phyloP scores from a whole-genome alignment of 768 basidiomycete genomes.

The Xerocomellus chrysenteron region DNA sequence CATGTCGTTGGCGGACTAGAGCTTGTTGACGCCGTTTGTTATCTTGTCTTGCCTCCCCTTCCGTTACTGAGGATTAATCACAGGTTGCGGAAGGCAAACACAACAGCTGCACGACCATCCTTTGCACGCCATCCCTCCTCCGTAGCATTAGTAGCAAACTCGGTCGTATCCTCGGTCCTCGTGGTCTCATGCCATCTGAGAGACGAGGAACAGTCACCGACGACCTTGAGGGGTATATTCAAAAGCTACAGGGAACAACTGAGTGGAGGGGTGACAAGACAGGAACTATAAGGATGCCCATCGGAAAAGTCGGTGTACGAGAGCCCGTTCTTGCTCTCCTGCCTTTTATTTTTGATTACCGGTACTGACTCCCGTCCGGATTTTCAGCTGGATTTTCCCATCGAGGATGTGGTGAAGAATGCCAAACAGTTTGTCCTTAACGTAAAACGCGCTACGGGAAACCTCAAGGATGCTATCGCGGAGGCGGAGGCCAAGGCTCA shows the following conservation, averaged over 20 bases:
- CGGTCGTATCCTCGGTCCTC: conserved; percentile 78
- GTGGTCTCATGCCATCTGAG: conserved; percentile 94
- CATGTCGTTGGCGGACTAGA: conserved; percentile 90
- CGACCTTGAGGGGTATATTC: conserved; percentile 80
- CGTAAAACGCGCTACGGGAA: conserved; percentile 74
- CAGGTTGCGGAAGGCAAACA: conserved; percentile 75
- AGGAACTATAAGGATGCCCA: conserved; percentile 80
- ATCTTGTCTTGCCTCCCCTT: neutral
- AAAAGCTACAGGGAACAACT: conserved; percentile 72
- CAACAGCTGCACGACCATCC: conserved; percentile 71
- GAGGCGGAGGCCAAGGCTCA: conserved; percentile 41
- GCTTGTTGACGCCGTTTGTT: conserved; percentile 80
- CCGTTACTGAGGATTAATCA: neutral
- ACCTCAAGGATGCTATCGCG: conserved; percentile 49
- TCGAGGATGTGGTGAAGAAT: conserved; percentile 77
- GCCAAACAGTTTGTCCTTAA: conserved; percentile 71
- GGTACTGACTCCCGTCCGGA: conserved; percentile 3
- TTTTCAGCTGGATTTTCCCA: conserved; percentile 67
- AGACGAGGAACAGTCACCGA: conserved; percentile 93
- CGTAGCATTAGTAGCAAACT: conserved; percentile 77
- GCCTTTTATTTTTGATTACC: neutral
- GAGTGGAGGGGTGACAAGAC: conserved; percentile 93
- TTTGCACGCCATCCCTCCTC: conserved; percentile 80
- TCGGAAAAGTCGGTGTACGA: conserved; percentile 60
- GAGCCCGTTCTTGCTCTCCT: neutral